These are phyloP conservation scores for Tetrahymena thermophila DNA, from an alignment of 73 alveolate species.

Conservation along the genomic window DNA sequence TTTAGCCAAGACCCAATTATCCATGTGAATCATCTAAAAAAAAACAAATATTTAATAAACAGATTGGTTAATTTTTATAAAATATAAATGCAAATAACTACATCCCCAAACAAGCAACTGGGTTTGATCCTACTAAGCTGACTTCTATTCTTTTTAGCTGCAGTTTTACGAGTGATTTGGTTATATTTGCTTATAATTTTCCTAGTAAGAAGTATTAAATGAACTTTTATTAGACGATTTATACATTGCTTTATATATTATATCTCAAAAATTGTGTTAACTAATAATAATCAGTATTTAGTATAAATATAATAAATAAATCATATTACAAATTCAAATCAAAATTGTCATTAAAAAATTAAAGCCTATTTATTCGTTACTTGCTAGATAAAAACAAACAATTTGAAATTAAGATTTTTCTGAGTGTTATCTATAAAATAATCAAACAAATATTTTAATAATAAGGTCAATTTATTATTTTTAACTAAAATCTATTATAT, in stretches of 20 bases:
- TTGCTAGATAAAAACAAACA: too few species aligned
- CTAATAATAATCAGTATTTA: too few species aligned
- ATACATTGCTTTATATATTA: background rate
- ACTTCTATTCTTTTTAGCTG: background rate
- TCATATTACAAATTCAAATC: background rate
- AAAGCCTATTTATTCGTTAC: background rate
- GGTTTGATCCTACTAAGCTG: background rate
- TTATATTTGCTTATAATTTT: background rate
- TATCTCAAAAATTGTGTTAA: too few species aligned
- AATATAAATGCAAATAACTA: background rate
- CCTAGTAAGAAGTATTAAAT: background rate
- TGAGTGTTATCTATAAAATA: too few species aligned
- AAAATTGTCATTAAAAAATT: background rate
- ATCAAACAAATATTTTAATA: too few species aligned
- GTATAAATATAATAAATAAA: too few species aligned
- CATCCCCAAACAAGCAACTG: background rate
- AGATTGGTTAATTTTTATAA: background rate
- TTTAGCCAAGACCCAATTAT: background rate
- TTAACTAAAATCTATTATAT: too few species aligned
- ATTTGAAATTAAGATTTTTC: too few species aligned
- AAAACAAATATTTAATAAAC: background rate
- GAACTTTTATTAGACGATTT: background rate
- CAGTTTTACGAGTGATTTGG: background rate
- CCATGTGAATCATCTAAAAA: background rate
- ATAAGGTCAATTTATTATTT: too few species aligned